These are phyloP conservation scores for Pythium inflatum DNA, from an alignment of 352 stramenopile genomes.

Conservation along the genomic window DNA sequence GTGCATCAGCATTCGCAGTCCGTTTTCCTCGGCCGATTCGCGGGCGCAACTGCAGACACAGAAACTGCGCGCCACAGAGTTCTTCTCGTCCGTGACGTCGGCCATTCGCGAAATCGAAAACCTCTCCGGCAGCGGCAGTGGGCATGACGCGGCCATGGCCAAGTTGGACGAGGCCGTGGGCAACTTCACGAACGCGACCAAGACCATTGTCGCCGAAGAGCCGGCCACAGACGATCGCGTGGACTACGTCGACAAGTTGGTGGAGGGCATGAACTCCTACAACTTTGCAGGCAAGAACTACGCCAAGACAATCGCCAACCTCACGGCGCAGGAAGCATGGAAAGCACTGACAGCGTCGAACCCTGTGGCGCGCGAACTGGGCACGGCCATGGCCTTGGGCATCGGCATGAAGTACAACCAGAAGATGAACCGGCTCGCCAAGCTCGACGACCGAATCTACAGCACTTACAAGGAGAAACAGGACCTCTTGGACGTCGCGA, in stretches of 20 bases:
- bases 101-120: not conserved
- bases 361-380: not conserved
- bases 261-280: slow-evolving; percentile 4
- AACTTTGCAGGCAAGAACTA: slow-evolving; percentile 7
- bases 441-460: slow-evolving; percentile 1
- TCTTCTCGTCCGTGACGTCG: not conserved
- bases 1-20: not conserved
- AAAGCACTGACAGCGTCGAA: not conserved
- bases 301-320: not conserved
- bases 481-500: not conserved
- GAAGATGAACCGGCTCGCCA: not conserved
- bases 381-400: not conserved
- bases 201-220: not conserved
- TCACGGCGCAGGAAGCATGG: not conserved
- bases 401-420: slow-evolving; percentile 5
- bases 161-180: not conserved
- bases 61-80: not conserved
- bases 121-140: not conserved
- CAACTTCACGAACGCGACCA: not conserved
- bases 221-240: not conserved
- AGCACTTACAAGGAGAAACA: not conserved
- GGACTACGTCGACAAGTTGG: not conserved
- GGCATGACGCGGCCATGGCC: not conserved
- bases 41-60: not conserved
- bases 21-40: not conserved